Evolutionary conservation across 1,139 yeast species (phyloP).

Genomic region (Geotrichum restrictum): DNA sequence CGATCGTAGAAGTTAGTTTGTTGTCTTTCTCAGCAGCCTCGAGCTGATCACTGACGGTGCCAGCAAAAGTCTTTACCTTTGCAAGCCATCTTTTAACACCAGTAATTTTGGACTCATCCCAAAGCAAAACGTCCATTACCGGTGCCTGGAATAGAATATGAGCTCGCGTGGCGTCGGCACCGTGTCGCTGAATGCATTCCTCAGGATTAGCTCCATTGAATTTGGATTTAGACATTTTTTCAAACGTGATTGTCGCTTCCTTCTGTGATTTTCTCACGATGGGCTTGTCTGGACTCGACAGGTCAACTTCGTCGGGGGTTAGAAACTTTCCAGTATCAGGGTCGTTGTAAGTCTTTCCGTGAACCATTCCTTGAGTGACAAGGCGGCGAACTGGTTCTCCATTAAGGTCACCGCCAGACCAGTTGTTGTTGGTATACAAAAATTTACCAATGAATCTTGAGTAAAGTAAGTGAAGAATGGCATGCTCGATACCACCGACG

Average conservation of each 20-base stretch:
- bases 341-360: conserved; percentile 75
- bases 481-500: conserved; percentile 95
- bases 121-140: conserved; percentile 68
- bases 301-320: conserved; percentile 67
- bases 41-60: conserved; percentile 19
- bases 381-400: conserved; percentile 80
- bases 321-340: conserved; percentile 71
- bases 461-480: conserved; percentile 82
- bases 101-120: conserved; percentile 85
- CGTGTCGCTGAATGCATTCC: conserved; percentile 69
- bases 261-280: conserved; percentile 49
- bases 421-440: conserved; percentile 55
- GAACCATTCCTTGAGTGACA: conserved; percentile 97
- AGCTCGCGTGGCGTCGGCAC: conserved; percentile 93
- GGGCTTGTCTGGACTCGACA: conserved; percentile 42
- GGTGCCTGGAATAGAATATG: conserved; percentile 95
- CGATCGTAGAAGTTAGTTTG: not conserved
- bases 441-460: conserved; percentile 82
- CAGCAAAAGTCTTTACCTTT: conserved; percentile 46
- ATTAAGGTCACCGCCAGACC: conserved; percentile 48
- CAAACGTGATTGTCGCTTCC: conserved; percentile 57
- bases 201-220: conserved; percentile 91
- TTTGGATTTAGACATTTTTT: conserved; percentile 95
- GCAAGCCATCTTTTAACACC: conserved; percentile 87
- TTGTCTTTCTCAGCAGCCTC: conserved; percentile 11